phyloP scores from a whole-genome alignment of 1,139 yeast species.

The Sugiyamaella sp. region DNA sequence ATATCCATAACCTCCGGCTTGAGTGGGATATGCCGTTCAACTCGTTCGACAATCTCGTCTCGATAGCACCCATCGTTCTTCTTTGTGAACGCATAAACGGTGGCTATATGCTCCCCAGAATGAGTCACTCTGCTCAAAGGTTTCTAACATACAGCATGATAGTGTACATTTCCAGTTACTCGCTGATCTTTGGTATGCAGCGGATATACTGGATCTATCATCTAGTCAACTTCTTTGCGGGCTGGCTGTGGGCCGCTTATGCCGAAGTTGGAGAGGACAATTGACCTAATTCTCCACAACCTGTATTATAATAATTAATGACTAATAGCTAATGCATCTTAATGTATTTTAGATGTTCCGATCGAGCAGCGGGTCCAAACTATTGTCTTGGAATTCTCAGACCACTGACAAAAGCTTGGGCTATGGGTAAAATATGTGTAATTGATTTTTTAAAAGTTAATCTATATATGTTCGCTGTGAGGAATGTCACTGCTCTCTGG shows the following conservation, averaged over 20 bases:
- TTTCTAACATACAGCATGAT: slow-evolving; percentile 34
- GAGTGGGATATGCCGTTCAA: slow-evolving; percentile 39
- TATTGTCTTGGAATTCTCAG: too few species aligned
- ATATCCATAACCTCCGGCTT: slow-evolving; percentile 40
- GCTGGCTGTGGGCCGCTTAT: slow-evolving; percentile 32
- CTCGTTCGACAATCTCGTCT: slow-evolving; percentile 38
- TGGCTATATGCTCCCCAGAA: slow-evolving; percentile 38
- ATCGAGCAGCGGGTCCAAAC: too few species aligned
- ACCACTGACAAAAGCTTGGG: too few species aligned
- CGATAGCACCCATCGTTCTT: slow-evolving; percentile 40
- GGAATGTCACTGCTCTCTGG: not conserved
- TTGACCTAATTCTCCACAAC: not conserved
- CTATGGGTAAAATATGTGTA: too few species aligned
- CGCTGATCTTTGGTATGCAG: slow-evolving; percentile 40
- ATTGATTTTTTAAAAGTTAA: too few species aligned
- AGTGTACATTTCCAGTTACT: slow-evolving; percentile 35
- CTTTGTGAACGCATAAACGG: slow-evolving; percentile 36
- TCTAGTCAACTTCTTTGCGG: slow-evolving; percentile 37
- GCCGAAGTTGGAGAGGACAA: slow-evolving; percentile 12
- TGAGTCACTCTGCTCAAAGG: slow-evolving; percentile 26
- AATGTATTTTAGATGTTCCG: not conserved
- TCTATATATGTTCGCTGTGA: too few species aligned
- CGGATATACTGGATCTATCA: slow-evolving; percentile 43
- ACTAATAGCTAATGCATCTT: not conserved
- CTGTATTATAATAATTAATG: not conserved